Conservation (phyloP, 2,329 filamentous ascomycete genomes). For the Scytalidium lignicola region DNA sequence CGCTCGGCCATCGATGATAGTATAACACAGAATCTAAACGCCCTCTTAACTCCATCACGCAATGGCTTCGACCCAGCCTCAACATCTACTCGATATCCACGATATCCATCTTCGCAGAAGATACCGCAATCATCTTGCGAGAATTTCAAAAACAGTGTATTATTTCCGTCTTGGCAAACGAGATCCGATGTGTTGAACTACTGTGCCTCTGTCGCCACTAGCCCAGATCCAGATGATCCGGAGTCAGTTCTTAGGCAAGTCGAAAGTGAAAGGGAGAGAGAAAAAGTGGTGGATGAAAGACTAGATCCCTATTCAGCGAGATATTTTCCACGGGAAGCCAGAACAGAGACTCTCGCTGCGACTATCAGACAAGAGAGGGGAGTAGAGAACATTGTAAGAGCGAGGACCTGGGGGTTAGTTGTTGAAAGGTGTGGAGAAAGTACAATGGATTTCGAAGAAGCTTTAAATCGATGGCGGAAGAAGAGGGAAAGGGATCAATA, state of each 20-base stretch:
- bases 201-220: conserved; percentile 82
- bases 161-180: conserved; percentile 86
- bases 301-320: conserved; percentile 86
- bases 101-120: conserved; percentile 40
- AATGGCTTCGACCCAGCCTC: conserved; percentile 74
- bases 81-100: conserved; percentile 58
- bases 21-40: conserved; percentile 90
- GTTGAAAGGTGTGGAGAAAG: conserved; percentile 66
- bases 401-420: conserved; percentile 76
- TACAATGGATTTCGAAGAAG: conserved; percentile 58
- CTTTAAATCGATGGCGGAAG: conserved; percentile 56
- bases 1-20: conserved; percentile 84
- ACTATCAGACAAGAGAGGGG: conserved; percentile 69
- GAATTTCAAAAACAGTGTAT: conserved; percentile 66
- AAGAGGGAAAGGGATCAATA: conserved; percentile 8
- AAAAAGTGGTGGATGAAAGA: conserved; percentile 77
- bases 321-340: conserved; percentile 73
- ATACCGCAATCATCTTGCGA: conserved; percentile 62
- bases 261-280: conserved; percentile 64
- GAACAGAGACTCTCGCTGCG: conserved; percentile 73
- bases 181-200: conserved; percentile 82
- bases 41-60: conserved; percentile 69
- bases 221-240: conserved; percentile 81
- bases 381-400: conserved; percentile 74
- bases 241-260: conserved; percentile 64